Evolutionary conservation across 305 asterid species (phyloP).

Genomic region (Fraxinus angustifolia): DNA sequence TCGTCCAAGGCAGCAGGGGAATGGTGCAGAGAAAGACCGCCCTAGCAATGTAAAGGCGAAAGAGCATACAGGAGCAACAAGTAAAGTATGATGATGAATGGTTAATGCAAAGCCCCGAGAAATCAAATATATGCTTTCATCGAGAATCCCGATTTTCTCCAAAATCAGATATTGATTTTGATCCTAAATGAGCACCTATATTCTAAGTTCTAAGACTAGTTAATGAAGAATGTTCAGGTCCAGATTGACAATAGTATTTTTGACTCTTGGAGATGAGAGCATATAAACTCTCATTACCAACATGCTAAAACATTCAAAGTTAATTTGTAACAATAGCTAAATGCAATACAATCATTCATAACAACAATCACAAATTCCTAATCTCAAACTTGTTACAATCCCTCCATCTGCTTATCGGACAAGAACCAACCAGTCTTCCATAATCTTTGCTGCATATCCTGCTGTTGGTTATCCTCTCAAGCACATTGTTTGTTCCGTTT

Average conservation of each 20-base stretch:
- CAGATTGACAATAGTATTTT: not conserved
- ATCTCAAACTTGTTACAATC: slow-evolving; percentile 1
- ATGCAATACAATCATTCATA: not conserved
- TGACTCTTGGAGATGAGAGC: not conserved
- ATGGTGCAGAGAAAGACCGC: not conserved
- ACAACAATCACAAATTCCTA: not conserved
- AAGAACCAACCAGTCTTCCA: not conserved
- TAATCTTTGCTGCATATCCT: too few relatives aligned
- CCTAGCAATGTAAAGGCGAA: not conserved
- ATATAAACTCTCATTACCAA: not conserved
- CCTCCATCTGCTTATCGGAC: not conserved
- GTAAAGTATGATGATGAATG: not conserved
- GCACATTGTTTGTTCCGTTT: not conserved
- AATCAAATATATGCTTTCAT: not conserved
- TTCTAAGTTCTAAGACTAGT: not conserved
- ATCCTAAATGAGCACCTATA: not conserved
- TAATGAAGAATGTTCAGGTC: not conserved
- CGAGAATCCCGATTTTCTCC: not conserved
- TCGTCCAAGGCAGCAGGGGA: not conserved
- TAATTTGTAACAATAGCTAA: not conserved
- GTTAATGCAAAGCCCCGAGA: not conserved
- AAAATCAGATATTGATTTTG: not conserved
- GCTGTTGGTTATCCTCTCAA: not conserved
- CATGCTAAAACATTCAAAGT: not conserved
- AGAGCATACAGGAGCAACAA: not conserved